Evolutionary conservation across 139 green algal species (phyloP).

Genomic region (Asterochloris sp.): DNA sequence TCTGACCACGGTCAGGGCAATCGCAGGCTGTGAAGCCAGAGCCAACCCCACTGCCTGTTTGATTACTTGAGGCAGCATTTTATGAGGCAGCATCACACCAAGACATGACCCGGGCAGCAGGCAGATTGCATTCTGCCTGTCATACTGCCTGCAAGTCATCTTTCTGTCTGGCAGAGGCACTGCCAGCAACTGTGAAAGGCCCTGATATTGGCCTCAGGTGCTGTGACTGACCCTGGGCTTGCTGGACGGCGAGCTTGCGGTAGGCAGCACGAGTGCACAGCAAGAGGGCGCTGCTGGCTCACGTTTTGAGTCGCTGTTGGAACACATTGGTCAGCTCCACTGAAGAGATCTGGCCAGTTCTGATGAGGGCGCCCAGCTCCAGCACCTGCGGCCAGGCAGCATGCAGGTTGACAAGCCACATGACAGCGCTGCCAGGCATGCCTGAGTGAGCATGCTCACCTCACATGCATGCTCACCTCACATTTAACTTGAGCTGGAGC

Average conservation of each 20-base stretch:
- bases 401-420: no score
- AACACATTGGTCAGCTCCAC: slow-evolving; percentile 21
- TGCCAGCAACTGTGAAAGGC: neutral
- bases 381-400: slow-evolving; percentile 8
- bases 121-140: neutral
- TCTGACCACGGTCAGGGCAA: neutral
- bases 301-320: slow-evolving; percentile 12
- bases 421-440: no score
- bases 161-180: neutral
- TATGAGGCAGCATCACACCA: no score
- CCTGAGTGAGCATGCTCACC: no score
- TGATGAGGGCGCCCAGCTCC: slow-evolving; percentile 19
- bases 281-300: neutral
- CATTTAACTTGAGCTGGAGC: no score
- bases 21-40: neutral
- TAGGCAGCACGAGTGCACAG: neutral
- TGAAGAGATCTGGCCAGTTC: slow-evolving; percentile 5
- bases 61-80: no score
- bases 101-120: no score
- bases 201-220: neutral
- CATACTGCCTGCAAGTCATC: neutral
- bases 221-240: neutral
- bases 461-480: no score
- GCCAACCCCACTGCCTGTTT: no score
- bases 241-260: no score